Percentiles rank a stretch among this genome's conserved stretches.
Evolutionary conservation across 1,284 basidiomycete species (phyloP).

Genomic region (Neotropicomus parvogracilis): DNA sequence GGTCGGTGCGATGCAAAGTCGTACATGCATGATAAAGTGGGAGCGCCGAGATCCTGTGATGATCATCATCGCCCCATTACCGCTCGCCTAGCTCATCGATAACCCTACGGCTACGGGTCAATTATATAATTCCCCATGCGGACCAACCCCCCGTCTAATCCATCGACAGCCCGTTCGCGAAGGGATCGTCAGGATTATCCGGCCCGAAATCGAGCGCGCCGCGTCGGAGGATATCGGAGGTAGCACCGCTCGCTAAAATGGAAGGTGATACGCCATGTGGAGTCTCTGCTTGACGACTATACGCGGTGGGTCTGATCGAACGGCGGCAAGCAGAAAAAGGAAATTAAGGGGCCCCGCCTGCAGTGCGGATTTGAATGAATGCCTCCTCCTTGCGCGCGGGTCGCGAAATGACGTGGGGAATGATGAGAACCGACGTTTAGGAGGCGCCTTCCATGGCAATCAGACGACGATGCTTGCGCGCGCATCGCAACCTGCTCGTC

Average conservation of each 20-base stretch:
- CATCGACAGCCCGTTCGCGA: slow-evolving; percentile 27
- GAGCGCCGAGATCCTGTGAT: slow-evolving; percentile 19
- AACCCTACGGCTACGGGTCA: slow-evolving; percentile 22
- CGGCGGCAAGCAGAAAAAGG: slow-evolving; percentile 10
- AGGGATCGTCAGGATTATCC: slow-evolving; percentile 36
- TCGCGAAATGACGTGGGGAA: slow-evolving; percentile 24
- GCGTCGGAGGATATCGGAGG: slow-evolving; percentile 32
- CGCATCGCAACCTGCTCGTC: slow-evolving; percentile 9
- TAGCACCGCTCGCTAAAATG: slow-evolving; percentile 18
- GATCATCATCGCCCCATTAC: slow-evolving; percentile 19
- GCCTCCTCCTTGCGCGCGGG: slow-evolving; percentile 2
- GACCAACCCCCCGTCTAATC: slow-evolving; percentile 23
- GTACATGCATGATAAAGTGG: slow-evolving; percentile 9
- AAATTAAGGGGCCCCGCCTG: slow-evolving; percentile 20
- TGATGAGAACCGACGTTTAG: slow-evolving; percentile 23
- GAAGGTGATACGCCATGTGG: slow-evolving; percentile 27
- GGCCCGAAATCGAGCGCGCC: slow-evolving; percentile 23
- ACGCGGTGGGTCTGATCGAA: slow-evolving; percentile 6
- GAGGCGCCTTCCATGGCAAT: slow-evolving; percentile 5
- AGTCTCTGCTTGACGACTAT: slow-evolving; percentile 13
- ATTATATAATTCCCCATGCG: slow-evolving; percentile 27
- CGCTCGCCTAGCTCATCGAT: slow-evolving; percentile 21
- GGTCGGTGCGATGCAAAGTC: slow-evolving; percentile 25
- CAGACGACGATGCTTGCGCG: background rate
- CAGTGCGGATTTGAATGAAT: slow-evolving; percentile 1